These are phyloP conservation scores for Stagonosporopsis chrysanthemi DNA, from an alignment of 2,329 filamentous ascomycete genomes.

Conservation along the genomic window DNA sequence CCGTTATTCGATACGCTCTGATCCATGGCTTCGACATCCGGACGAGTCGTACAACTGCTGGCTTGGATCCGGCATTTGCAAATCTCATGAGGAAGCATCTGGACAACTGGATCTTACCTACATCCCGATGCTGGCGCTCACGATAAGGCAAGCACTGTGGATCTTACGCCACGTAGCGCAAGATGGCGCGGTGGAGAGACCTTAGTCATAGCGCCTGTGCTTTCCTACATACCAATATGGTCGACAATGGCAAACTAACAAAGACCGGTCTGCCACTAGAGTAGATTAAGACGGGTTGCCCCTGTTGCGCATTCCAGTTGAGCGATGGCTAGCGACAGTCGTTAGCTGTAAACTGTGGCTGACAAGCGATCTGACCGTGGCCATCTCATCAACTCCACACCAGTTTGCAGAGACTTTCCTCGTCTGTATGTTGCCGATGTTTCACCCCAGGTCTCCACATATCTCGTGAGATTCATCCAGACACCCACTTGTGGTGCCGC, in stretches of 20 bases:
- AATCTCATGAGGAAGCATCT: not conserved
- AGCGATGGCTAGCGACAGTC: not conserved
- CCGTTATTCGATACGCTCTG: constrained; percentile 1
- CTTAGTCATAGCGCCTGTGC: constrained; percentile 21
- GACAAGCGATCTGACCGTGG: constrained; percentile 19
- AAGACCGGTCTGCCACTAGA: constrained; percentile 17
- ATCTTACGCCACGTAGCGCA: constrained; percentile 20
- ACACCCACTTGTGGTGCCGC: not conserved
- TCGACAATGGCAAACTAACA: constrained; percentile 16
- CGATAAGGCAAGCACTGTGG: constrained; percentile 24
- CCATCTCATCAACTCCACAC: constrained; percentile 11
- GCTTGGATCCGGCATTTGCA: constrained; percentile 5
- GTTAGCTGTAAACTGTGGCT: constrained; percentile 3
- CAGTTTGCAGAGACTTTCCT: constrained; percentile 15
- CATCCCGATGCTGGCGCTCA: constrained; percentile 17
- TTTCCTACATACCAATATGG: constrained; percentile 16
- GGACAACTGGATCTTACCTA: constrained; percentile 8
- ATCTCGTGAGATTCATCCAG: not conserved
- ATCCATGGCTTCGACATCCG: not conserved
- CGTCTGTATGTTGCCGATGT: constrained; percentile 19
- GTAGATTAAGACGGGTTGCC: not conserved
- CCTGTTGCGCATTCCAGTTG: not conserved
- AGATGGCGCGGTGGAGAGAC: constrained; percentile 16
- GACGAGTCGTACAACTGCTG: constrained; percentile 9
- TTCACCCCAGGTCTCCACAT: constrained; percentile 12